Base-by-base conservation (phyloP, 257 asterid species). In the Plectranthus barbatus region DNA sequence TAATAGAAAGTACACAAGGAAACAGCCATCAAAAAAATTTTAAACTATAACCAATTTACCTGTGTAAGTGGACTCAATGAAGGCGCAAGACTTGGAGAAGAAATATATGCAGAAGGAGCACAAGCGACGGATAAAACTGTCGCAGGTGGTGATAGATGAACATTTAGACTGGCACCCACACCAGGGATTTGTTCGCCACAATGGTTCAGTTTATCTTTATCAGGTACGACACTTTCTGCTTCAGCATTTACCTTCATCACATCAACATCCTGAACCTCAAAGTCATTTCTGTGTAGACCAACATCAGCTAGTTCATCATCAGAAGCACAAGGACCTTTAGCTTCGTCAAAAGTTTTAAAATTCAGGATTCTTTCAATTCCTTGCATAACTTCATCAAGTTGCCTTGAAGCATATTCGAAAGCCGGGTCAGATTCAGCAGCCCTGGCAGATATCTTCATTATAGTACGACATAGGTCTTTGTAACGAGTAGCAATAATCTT, bases 351-450 rank as follows among this genome's bases (percentile, higher is more conserved):
- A 26, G 80, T 56, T 71, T 77, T 80, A 56, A 78, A 77, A 54
- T 64, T 75, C 63, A 80, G 64, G 70, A 83, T 77, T 66, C 78
- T 76, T 70, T 80, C 86, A 44, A 83, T 72, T 55, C 90, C 90
- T 66, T 52, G 74, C 86, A 78, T 73, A 45, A 80, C 79, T 51
- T 80, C 86, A 73, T 78, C 74, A 33, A 83, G 90, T 58, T 78
- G 72, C 69, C 78, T 73, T 6, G 84, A 45, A 75, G 90, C 86
- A 66, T 61, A 83, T 74, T 83, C 90, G 54, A 77, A 83, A 54
- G 90, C 84, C 0, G 78, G 15, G 56, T 78, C 90, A 23, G 82
- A 80, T 72, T 64, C 76, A 56, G 84, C 82, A 71, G 86, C 90
- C 69, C 81, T 77, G 10, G 90, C 82, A 48, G 90, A 75, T 71